phyloP scores from a whole-genome alignment of 768 basidiomycete genomes.

The Pholiota microspora region DNA sequence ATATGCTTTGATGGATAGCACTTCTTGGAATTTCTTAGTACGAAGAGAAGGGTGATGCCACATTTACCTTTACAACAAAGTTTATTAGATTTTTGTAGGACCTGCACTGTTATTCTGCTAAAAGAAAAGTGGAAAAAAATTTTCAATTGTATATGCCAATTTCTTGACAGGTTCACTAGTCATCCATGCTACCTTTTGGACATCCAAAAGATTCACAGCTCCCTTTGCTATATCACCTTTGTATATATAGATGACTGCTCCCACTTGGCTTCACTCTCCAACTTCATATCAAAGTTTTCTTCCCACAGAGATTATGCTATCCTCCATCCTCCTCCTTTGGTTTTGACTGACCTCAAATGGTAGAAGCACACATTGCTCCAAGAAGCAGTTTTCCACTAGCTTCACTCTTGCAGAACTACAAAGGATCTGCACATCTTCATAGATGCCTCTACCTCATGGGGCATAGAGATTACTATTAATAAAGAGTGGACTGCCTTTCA shows the following conservation, averaged over 20 bases:
- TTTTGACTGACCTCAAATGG: conserved; percentile 29
- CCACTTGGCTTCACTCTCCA: conserved; percentile 24
- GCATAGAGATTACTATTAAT: too few relatives aligned
- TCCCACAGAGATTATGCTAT: conserved; percentile 13
- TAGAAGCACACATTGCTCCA: too few relatives aligned
- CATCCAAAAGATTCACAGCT: conserved; percentile 22
- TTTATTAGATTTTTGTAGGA: conserved; percentile 39
- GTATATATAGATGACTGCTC: conserved; percentile 24
- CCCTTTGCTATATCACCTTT: conserved; percentile 16
- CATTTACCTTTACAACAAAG: conserved; percentile 17
- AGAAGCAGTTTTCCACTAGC: too few relatives aligned
- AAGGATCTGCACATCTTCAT: too few relatives aligned
- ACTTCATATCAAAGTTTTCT: conserved; percentile 22
- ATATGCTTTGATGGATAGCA: not conserved
- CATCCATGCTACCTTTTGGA: not conserved
- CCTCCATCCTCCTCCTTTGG: conserved; percentile 17
- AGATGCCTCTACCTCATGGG: too few relatives aligned
- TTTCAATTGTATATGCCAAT: conserved; percentile 16
- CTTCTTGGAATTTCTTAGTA: conserved; percentile 6
- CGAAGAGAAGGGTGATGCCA: not conserved
- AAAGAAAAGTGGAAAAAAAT: conserved; percentile 26
- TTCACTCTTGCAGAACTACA: too few relatives aligned
- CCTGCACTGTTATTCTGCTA: conserved; percentile 29
- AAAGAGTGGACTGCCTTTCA: conserved; percentile 8
- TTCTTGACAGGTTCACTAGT: not conserved